Evolutionary conservation across 306 rosid species (phyloP).

Genomic region (Gleditsia sinensis): DNA sequence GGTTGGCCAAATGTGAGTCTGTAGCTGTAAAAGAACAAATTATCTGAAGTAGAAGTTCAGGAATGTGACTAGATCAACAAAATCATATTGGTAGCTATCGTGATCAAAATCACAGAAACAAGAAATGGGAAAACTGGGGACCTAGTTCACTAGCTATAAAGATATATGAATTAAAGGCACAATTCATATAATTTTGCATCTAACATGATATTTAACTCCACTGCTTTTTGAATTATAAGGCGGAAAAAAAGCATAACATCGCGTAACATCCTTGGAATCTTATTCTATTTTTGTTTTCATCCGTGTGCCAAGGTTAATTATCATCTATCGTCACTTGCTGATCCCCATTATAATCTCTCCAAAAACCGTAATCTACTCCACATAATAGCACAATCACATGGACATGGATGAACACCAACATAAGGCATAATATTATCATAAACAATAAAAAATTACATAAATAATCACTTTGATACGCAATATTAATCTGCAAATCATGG

Average conservation of each 20-base stretch:
- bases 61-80: conserved; percentile 27
- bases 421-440: neutral
- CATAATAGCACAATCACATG: conserved; percentile 13
- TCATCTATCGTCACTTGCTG: too few relatives aligned
- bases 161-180: conserved; percentile 21
- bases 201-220: conserved; percentile 26
- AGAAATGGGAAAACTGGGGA: conserved; percentile 11
- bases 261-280: neutral
- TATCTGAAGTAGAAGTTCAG: conserved; percentile 12
- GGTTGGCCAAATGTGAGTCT: conserved; percentile 30
- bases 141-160: conserved; percentile 8
- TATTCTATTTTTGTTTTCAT: conserved; percentile 20
- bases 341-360: conserved; percentile 2
- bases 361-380: conserved; percentile 2
- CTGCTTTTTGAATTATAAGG: too few relatives aligned
- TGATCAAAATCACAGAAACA: conserved; percentile 28
- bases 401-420: conserved; percentile 20
- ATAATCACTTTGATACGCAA: conserved; percentile 15
- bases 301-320: too few relatives aligned
- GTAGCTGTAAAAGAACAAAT: conserved; percentile 5
- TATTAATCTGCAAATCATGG: conserved; percentile 25
- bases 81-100: neutral
- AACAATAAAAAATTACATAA: neutral
- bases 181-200: conserved; percentile 27
- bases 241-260: too few relatives aligned